These are phyloP conservation scores for Monosporascus sp. DNA, from an alignment of 2,329 filamentous ascomycete genomes.

Conservation along the genomic window DNA sequence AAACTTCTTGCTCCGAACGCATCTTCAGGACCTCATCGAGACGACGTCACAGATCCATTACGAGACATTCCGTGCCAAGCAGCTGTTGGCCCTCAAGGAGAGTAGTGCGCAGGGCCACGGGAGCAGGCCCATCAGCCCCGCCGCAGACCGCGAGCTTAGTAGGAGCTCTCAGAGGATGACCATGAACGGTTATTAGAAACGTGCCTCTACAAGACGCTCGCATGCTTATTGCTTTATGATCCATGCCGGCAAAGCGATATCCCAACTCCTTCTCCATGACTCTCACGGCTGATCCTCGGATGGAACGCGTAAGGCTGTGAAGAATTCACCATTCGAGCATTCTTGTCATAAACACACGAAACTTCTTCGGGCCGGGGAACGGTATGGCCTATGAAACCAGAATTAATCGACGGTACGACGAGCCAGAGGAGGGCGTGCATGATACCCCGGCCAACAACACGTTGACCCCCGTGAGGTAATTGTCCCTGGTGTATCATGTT, in stretches of 20 bases:
- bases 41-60: constrained; percentile 99
- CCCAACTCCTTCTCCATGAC: constrained; percentile 14
- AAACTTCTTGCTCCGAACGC: constrained; percentile 97
- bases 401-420: constrained; percentile 7
- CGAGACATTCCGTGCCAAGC: constrained; percentile 99
- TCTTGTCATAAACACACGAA: not conserved
- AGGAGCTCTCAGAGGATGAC: constrained; percentile 94
- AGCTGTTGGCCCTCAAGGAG: constrained; percentile 95
- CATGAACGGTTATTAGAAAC: constrained; percentile 90
- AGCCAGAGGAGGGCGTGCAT: constrained; percentile 16
- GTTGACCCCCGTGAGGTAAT: constrained; percentile 18
- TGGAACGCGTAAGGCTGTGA: not conserved
- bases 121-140: constrained; percentile 90
- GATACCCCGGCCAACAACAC: constrained; percentile 14
- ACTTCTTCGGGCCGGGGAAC: no score
- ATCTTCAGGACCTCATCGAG: constrained; percentile 97
- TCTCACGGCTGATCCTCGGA: constrained; percentile 9
- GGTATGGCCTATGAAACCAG: not conserved
- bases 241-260: not conserved
- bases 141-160: constrained; percentile 93
- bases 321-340: not conserved
- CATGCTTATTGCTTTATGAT: not conserved
- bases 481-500: constrained; percentile 28
- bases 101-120: constrained; percentile 80
- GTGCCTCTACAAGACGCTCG: not conserved